These are phyloP conservation scores for Fusarium sp. DNA, from an alignment of 2,329 filamentous ascomycete genomes.

Conservation along the genomic window DNA sequence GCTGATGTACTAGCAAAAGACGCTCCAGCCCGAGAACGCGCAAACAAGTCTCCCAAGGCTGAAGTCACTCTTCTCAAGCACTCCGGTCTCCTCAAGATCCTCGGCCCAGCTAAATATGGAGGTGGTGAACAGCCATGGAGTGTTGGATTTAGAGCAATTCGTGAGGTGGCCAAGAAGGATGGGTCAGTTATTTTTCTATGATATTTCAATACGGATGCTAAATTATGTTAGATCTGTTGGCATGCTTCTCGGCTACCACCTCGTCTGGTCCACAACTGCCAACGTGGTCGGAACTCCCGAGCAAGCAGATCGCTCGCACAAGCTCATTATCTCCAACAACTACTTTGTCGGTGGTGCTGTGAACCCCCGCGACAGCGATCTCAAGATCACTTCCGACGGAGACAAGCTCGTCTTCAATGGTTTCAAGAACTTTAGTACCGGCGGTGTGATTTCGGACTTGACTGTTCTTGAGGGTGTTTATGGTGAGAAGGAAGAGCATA, in stretches of 20 bases:
- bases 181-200: slow-evolving; percentile 55
- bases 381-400: slow-evolving; percentile 61
- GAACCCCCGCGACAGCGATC: slow-evolving; percentile 70
- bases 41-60: slow-evolving; percentile 56
- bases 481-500: slow-evolving; percentile 47
- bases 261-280: slow-evolving; percentile 19
- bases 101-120: slow-evolving; percentile 56
- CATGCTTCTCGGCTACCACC: slow-evolving; percentile 59
- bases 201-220: background rate
- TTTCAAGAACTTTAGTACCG: slow-evolving; percentile 75
- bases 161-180: slow-evolving; percentile 73
- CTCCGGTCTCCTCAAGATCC: slow-evolving; percentile 54
- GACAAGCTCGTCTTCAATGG: slow-evolving; percentile 70
- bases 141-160: slow-evolving; percentile 68
- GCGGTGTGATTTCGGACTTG: slow-evolving; percentile 73
- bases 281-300: slow-evolving; percentile 49
- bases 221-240: slow-evolving; percentile 62
- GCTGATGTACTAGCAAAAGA: slow-evolving; percentile 14
- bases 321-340: slow-evolving; percentile 71
- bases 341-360: slow-evolving; percentile 75
- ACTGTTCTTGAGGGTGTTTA: slow-evolving; percentile 73
- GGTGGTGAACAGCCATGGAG: slow-evolving; percentile 59
- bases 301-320: slow-evolving; percentile 67
- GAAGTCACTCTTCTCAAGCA: slow-evolving; percentile 57
- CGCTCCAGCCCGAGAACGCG: slow-evolving; percentile 50